Percentiles rank a stretch among this genome's conserved stretches.
phyloP scores from a whole-genome alignment of 345 rosid species.

The Linum trigynum region DNA sequence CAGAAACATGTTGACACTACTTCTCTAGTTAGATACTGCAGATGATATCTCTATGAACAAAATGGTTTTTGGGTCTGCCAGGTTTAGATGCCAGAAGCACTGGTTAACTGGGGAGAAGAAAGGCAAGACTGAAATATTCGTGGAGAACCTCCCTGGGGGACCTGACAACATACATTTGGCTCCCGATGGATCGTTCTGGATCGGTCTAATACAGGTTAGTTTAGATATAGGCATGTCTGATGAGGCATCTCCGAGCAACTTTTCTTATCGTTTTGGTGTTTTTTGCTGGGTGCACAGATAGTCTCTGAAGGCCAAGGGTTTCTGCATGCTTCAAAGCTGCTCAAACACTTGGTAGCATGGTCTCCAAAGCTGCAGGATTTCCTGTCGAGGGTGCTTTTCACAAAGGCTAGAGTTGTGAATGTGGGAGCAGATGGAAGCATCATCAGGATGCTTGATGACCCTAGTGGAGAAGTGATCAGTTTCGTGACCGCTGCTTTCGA shows the following conservation, averaged over 20 bases:
- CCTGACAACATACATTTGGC: constrained; percentile 51
- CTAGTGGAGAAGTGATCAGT: constrained; percentile 27
- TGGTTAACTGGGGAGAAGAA: constrained; percentile 34
- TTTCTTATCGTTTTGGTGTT: neutral
- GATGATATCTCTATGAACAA: too few species aligned
- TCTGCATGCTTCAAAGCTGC: constrained; percentile 29
- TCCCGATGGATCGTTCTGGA: constrained; percentile 56
- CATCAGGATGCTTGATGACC: constrained; percentile 32
- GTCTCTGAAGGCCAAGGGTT: constrained; percentile 22
- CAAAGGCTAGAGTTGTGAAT: constrained; percentile 29
- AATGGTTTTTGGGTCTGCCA: constrained; percentile 6
- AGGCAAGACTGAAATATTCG: constrained; percentile 32
- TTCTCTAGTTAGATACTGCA: too few species aligned
- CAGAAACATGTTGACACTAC: too few species aligned
- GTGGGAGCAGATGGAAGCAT: constrained; percentile 38
- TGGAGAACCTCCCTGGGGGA: constrained; percentile 39
- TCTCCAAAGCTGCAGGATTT: constrained; percentile 14
- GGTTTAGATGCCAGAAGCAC: constrained; percentile 36
- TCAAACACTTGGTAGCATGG: constrained; percentile 28
- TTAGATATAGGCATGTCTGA: neutral
- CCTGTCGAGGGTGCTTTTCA: neutral
- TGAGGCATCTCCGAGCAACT: too few species aligned
- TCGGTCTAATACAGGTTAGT: constrained; percentile 27
- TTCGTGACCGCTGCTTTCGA: constrained; percentile 44
- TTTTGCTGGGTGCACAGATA: constrained; percentile 16